Evolutionary conservation across 495 filamentous ascomycete genomes (phyloP).

Genomic region (Aspergillus funiculosus): DNA sequence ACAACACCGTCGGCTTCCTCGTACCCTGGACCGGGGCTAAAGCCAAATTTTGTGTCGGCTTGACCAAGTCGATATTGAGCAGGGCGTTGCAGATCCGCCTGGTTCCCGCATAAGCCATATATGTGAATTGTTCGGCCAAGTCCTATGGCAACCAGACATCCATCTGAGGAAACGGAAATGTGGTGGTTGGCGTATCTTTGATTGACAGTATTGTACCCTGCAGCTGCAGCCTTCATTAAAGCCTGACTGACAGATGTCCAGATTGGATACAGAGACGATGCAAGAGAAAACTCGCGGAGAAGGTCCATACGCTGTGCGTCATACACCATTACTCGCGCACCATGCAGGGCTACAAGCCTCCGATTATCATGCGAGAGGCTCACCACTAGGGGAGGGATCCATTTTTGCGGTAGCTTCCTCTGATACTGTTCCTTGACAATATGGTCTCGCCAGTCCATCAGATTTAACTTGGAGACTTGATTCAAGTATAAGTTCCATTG

Average conservation of each 20-base stretch:
- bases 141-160: slow-evolving; percentile 15
- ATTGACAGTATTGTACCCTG: slow-evolving; percentile 9
- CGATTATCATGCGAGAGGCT: slow-evolving; percentile 10
- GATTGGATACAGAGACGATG: slow-evolving; percentile 15
- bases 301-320: not conserved
- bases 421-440: slow-evolving; percentile 10
- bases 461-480: slow-evolving; percentile 14
- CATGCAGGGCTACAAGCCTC: slow-evolving; percentile 14
- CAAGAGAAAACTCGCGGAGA: slow-evolving; percentile 9
- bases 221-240: slow-evolving; percentile 6
- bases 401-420: slow-evolving; percentile 6
- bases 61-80: slow-evolving; percentile 15
- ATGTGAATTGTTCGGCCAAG: slow-evolving; percentile 19
- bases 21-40: slow-evolving; percentile 3
- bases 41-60: not conserved
- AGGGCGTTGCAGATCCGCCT: slow-evolving; percentile 3
- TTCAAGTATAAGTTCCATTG: slow-evolving; percentile 19
- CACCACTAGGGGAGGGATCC: slow-evolving; percentile 5
- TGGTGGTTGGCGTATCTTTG: slow-evolving; percentile 14
- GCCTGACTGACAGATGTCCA: slow-evolving; percentile 17
- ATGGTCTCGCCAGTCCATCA: slow-evolving; percentile 7
- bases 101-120: slow-evolving; percentile 8
- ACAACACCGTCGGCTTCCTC: slow-evolving; percentile 20
- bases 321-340: slow-evolving; percentile 12
- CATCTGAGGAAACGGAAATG: slow-evolving; percentile 16